Conservation (phyloP, 1,139 yeast genomes). For the Debaryomyces udenii region DNA sequence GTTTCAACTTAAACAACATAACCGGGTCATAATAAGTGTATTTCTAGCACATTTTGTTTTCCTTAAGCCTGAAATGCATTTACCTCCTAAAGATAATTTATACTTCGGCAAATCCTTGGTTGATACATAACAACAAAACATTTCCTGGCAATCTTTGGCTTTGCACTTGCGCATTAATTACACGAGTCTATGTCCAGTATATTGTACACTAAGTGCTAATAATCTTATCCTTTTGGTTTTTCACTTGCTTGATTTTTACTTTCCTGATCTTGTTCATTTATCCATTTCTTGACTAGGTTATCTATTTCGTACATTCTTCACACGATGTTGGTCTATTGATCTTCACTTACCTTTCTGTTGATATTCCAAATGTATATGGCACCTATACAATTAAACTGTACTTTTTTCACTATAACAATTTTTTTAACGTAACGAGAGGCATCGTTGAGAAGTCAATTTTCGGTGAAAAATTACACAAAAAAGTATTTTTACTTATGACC, state of each 20-base stretch:
- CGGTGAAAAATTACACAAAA: constrained; percentile 9
- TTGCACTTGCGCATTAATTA: too few species aligned
- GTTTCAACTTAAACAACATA: neutral
- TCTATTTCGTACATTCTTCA: neutral
- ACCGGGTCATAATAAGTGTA: too few species aligned
- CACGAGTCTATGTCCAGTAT: too few species aligned
- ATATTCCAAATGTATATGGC: constrained; percentile 18
- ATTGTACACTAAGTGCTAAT: too few species aligned
- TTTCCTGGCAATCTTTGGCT: too few species aligned
- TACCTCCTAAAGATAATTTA: too few species aligned
- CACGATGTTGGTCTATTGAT: neutral
- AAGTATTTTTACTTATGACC: neutral
- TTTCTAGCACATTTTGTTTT: too few species aligned
- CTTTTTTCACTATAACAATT: constrained; percentile 14
- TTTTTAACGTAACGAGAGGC: constrained; percentile 12
- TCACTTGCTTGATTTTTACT: too few species aligned
- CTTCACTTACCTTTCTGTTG: constrained; percentile 19
- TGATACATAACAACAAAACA: too few species aligned
- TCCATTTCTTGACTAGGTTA: neutral
- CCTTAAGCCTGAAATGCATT: too few species aligned
- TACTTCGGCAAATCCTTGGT: too few species aligned
- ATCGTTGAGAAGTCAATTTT: constrained; percentile 7
- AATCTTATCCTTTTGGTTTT: too few species aligned
- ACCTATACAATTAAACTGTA: constrained; percentile 12
- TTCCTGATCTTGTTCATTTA: neutral